Base-by-base conservation (phyloP, 208 protist genomes). In the Wallacemonas rigidus region DNA sequence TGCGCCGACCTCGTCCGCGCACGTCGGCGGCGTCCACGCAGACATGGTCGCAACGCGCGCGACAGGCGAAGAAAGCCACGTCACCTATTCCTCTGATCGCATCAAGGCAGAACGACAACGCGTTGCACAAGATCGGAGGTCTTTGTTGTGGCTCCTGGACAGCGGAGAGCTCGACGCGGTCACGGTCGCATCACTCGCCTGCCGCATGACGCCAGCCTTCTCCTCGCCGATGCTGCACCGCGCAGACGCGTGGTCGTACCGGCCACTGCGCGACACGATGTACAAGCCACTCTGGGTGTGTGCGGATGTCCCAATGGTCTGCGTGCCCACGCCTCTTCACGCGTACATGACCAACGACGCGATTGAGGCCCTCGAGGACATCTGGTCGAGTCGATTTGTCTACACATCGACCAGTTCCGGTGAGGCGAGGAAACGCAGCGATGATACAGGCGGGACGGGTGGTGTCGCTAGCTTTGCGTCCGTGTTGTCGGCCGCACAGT, bases 211-310 rank as follows among this genome's bases (percentile, higher is more conserved):
- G 45, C 89, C 89, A 3, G 80, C 83, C 39, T 87, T 87, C 65
- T 85, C 75, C 26, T 87, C 86, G 5, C 77, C 83, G 60, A 35
- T 69, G 53, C 77, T 94, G 74, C 81, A 85, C 26, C 85, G 89
- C n/a, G 72, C 88, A 0, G 81, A 89, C 44, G 60, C 69, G 38
- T 83, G 81, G 64, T 86, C 80, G 48, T 93, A 85, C 67, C 74
- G 74, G 45, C 88, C 85, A 12, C 64, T 83, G 64, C 74, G 60
- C 12, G 60, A 65, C 0, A 65, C 68, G 9, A 72, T 74, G 1
- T 47, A 14, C 17, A 67, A 44, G 17, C 75, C 77, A 67, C 64
- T 87, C 7, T 67, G 82, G 50, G 54, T 87, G 4, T 71, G 80
- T 14, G 72, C 75, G 0, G 75, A 87, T 58, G 74, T 71, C 39